These are phyloP conservation scores for Gilbertella persicaria DNA, from an alignment of 371 early-diverging fungal species.

Conservation along the genomic window DNA sequence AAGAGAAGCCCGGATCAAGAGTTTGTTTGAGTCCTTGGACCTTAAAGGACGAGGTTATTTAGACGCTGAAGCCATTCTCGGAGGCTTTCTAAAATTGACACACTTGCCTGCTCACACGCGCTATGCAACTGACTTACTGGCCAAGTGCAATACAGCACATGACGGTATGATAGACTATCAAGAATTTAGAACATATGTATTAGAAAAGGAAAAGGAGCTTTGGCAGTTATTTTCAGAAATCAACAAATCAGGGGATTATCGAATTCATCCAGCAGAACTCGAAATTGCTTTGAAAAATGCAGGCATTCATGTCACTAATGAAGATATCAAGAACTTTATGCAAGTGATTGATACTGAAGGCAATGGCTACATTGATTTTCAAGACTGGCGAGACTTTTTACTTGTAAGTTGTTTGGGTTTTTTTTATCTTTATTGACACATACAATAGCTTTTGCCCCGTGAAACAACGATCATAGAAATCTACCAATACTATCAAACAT, in stretches of 20 bases:
- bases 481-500: conserved; percentile 64
- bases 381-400: conserved; percentile 79
- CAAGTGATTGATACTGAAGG: conserved; percentile 66
- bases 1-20: conserved; percentile 48
- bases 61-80: conserved; percentile 50
- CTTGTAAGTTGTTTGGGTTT: conserved; percentile 54
- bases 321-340: conserved; percentile 68
- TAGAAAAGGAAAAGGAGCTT: conserved; percentile 69
- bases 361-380: conserved; percentile 72
- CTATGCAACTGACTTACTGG: conserved; percentile 54
- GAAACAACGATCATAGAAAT: conserved; percentile 59
- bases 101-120: conserved; percentile 53
- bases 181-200: conserved; percentile 74
- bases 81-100: conserved; percentile 49
- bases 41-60: conserved; percentile 43
- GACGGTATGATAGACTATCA: conserved; percentile 67
- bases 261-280: conserved; percentile 61
- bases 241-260: conserved; percentile 61
- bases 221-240: conserved; percentile 71
- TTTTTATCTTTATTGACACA: too few species aligned
- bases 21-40: conserved; percentile 51
- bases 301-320: conserved; percentile 63
- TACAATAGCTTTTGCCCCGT: conserved; percentile 36
- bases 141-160: conserved; percentile 59
- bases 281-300: conserved; percentile 58